These are phyloP conservation scores for Pezicula rhizophila DNA, from an alignment of 2,329 filamentous ascomycete genomes.

Conservation along the genomic window DNA sequence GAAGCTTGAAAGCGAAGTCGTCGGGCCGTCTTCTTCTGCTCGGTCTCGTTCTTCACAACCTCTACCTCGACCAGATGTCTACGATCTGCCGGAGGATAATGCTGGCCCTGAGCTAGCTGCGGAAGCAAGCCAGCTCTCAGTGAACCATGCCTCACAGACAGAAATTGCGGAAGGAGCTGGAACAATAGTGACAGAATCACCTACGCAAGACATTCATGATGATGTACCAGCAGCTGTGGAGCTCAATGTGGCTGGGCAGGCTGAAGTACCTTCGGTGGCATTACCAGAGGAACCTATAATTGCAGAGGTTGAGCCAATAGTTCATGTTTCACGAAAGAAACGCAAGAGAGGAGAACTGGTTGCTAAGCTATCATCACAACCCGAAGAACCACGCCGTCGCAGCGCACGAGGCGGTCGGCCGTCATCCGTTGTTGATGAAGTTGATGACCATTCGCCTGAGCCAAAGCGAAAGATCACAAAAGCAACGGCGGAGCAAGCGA, in stretches of 20 bases:
- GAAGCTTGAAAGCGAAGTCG: conserved; percentile 20
- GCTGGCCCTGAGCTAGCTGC: not conserved
- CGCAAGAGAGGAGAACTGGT: conserved; percentile 13
- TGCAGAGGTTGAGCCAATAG: conserved; percentile 3
- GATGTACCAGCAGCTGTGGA: not conserved
- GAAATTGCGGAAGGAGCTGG: conserved; percentile 28
- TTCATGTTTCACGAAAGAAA: conserved; percentile 16
- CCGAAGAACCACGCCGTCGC: not conserved
- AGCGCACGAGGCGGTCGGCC: not conserved
- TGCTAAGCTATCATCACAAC: conserved; percentile 1
- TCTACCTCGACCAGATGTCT: conserved; percentile 18
- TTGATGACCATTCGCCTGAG: conserved; percentile 28
- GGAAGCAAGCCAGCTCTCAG: not conserved
- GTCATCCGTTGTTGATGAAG: conserved; percentile 8
- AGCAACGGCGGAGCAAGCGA: too few relatives aligned
- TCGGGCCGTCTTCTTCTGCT: conserved; percentile 13
- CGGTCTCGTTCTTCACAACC: conserved; percentile 19
- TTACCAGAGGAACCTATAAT: not conserved
- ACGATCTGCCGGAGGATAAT: conserved; percentile 15
- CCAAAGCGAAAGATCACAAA: too few relatives aligned
- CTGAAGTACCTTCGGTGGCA: not conserved
- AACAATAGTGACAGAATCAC: conserved; percentile 1
- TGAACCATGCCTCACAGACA: conserved; percentile 37
- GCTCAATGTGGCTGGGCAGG: not conserved
- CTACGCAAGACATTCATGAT: not conserved